Percentiles rank a stretch among this genome's conserved stretches.
These are phyloP conservation scores for Arachis stenosperma DNA, from an alignment of 306 rosid genomes.

Conservation along the genomic window DNA sequence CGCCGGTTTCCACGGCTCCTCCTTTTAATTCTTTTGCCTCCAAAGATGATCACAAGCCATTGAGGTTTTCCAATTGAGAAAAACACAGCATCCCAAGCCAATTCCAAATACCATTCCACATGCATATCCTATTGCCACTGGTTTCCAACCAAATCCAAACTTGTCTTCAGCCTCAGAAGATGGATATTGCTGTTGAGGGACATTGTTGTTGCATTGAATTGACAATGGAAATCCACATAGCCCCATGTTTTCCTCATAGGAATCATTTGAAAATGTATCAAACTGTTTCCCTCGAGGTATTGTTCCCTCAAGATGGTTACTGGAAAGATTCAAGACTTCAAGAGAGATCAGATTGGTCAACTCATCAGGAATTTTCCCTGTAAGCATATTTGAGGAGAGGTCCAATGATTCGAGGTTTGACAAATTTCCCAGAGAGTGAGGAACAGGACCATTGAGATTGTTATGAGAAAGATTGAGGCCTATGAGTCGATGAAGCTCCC, in stretches of 20 bases:
- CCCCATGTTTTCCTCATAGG: constrained; percentile 32
- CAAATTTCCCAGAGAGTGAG: constrained; percentile 28
- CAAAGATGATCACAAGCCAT: constrained; percentile 2
- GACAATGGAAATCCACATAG: constrained; percentile 40
- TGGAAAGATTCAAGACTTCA: constrained; percentile 27
- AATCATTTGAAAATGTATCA: constrained; percentile 30
- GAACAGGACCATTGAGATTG: constrained; percentile 35
- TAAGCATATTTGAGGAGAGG: constrained; percentile 34
- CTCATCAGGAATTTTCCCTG: constrained; percentile 20
- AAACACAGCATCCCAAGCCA: constrained; percentile 4
- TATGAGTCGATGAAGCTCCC: constrained; percentile 14
- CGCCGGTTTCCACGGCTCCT: too few relatives aligned
- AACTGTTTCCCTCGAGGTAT: constrained; percentile 47
- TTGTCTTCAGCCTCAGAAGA: not conserved
- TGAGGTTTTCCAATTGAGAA: not conserved
- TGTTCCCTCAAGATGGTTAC: constrained; percentile 27
- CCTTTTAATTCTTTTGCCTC: not conserved
- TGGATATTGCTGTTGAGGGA: not conserved
- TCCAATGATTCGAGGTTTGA: constrained; percentile 33
- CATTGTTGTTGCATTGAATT: not conserved
- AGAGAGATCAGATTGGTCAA: constrained; percentile 31
- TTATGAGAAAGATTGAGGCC: constrained; percentile 40
- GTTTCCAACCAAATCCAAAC: constrained; percentile 38
- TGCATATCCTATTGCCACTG: constrained; percentile 32
- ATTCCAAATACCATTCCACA: constrained; percentile 37